Base-by-base conservation (phyloP, 2,329 filamentous ascomycete species). In the Paraphoma sp. region DNA sequence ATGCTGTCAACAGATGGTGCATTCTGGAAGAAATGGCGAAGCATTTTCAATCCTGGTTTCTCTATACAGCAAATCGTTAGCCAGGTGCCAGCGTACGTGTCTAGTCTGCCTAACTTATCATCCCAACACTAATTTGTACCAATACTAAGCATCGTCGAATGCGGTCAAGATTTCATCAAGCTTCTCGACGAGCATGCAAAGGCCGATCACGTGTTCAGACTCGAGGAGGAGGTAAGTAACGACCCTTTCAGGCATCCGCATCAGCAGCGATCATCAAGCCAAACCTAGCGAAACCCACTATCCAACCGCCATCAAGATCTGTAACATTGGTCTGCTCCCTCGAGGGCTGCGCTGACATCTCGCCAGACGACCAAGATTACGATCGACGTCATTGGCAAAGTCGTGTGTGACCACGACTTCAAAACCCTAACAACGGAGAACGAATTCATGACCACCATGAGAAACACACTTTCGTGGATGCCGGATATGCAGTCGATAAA, bases 41-140 rank as follows among this genome's bases (percentile, higher is more conserved):
- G 61, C 30, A 72, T 76, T 6, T 81, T 81, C 71, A 80, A 80
- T 48, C 78, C 78, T 4, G 78, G 76, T 3, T 80, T 80, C 51
- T 68, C 70, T 0, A 57, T 69, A 14, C 57, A 67, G 10, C 75
- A 80, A 59, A 65, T 80, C 9, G 76, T 79, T 68, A 73, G 71
- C 6, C 73, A 78, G 48, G 72, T 67, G 1, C 74, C 78, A 0
- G 53, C 55, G 48, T 50, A 44, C 31, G 48, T 44, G 11, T 10
- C 17, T 8, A 7, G 12, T 3, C 29, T 3, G 11, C n/a, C 28
- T n/a, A 16, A 7, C 8, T 36, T 23, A 1, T 23, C 8, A n/a
- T 10, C 28, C 17, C 7, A 45, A 10, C 17, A 11, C 17, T 45
- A 23, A 30, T 9, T 41, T n/a, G 33, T n/a, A 11, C n/a, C 33